phyloP scores from a whole-genome alignment of 805 yeast species.

The Teunomyces kruisii region DNA sequence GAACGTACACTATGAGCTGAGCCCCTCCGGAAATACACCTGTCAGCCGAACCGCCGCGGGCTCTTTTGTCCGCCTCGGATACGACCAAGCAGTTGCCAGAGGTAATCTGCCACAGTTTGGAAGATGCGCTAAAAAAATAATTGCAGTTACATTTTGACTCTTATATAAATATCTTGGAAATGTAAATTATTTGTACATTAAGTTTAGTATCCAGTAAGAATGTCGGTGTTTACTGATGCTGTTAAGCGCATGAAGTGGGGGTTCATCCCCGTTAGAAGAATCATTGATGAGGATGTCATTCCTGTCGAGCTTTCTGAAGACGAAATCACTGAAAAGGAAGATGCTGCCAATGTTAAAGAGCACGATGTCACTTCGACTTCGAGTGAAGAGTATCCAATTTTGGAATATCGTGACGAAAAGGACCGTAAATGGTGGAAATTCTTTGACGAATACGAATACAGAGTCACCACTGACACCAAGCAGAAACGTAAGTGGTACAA shows the following conservation, averaged over 20 bases:
- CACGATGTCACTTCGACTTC: neutral
- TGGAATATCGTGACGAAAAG: constrained; percentile 54
- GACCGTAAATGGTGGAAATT: constrained; percentile 50
- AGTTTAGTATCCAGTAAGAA: neutral
- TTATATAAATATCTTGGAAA: neutral
- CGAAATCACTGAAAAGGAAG: neutral
- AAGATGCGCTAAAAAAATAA: neutral
- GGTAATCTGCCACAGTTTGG: neutral
- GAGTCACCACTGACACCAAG: constrained; percentile 35
- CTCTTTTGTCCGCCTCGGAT: too few relatives aligned
- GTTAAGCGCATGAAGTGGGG: constrained; percentile 30
- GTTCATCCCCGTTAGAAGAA: constrained; percentile 31
- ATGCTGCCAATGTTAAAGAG: constrained; percentile 2
- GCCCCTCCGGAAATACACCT: too few relatives aligned
- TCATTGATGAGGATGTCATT: constrained; percentile 29
- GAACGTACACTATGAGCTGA: too few relatives aligned
- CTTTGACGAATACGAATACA: constrained; percentile 62
- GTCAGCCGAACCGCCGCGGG: too few relatives aligned
- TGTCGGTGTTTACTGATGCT: constrained; percentile 2
- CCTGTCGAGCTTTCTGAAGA: neutral
- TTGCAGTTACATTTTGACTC: neutral
- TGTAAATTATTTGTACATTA: neutral
- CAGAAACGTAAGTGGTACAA: constrained; percentile 47
- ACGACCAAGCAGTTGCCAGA: neutral
- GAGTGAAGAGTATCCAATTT: neutral